These are phyloP conservation scores for Amphicarpaea edgeworthii DNA, from an alignment of 306 rosid genomes.

Conservation along the genomic window DNA sequence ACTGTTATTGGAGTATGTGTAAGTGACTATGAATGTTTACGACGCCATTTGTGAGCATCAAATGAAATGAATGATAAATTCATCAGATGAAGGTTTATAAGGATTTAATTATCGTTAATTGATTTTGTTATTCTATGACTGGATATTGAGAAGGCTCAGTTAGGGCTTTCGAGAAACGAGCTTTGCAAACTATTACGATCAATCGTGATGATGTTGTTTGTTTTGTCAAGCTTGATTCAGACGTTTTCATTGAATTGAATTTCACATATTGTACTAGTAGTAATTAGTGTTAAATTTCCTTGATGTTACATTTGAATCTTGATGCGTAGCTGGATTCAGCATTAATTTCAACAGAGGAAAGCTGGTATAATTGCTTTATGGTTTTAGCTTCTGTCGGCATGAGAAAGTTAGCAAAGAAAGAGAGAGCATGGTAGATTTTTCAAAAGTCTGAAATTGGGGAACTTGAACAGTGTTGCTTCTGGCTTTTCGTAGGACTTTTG, in stretches of 20 bases:
- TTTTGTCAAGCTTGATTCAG: no score
- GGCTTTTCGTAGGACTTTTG: background rate
- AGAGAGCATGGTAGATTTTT: background rate
- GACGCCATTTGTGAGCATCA: background rate
- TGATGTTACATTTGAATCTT: no score
- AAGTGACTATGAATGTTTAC: constrained; percentile 1
- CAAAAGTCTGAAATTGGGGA: background rate
- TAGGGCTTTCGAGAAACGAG: background rate
- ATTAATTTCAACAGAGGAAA: background rate
- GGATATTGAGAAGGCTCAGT: no score
- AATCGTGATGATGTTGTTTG: background rate
- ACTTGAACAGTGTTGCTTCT: background rate
- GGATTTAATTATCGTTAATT: no score
- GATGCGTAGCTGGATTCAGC: no score
- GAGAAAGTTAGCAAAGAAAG: background rate
- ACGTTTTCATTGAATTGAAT: no score
- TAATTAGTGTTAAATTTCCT: no score
- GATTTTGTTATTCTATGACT: no score
- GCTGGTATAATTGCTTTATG: background rate
- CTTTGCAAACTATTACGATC: no score
- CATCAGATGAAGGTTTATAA: no score
- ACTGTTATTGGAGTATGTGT: background rate
- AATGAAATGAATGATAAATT: background rate
- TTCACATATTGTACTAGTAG: no score
- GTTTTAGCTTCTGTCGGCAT: background rate